Percentiles rank a stretch among this genome's conserved stretches.
Evolutionary conservation across 1,139 yeast species (phyloP).

Genomic region (Lodderomyces jiufengensis): DNA sequence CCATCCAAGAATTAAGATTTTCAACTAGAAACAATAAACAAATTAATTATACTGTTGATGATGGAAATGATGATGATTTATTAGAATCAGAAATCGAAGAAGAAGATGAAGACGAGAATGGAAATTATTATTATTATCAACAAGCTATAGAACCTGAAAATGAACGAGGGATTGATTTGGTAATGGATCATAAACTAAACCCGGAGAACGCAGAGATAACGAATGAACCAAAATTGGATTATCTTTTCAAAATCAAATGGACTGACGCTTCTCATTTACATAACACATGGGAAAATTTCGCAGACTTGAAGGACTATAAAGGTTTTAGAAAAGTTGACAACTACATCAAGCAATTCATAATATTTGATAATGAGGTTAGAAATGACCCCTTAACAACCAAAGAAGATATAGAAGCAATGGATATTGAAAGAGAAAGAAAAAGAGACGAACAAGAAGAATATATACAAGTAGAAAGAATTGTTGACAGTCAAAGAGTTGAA

Average conservation of each 20-base stretch:
- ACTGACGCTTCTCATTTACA: constrained; percentile 83
- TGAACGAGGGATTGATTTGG: constrained; percentile 46
- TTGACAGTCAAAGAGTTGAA: constrained; percentile 74
- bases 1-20: constrained; percentile 56
- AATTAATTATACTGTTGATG: constrained; percentile 77
- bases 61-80: constrained; percentile 57
- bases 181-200: constrained; percentile 49
- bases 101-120: constrained; percentile 25
- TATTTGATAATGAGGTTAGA: constrained; percentile 71
- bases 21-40: constrained; percentile 69
- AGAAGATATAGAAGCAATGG: constrained; percentile 92
- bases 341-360: constrained; percentile 74
- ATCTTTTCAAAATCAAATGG: constrained; percentile 80
- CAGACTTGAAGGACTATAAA: constrained; percentile 50
- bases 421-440: constrained; percentile 80
- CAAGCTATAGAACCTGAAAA: constrained; percentile 36
- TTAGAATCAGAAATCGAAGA: constrained; percentile 42
- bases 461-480: constrained; percentile 84
- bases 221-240: constrained; percentile 57
- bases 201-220: constrained; percentile 36
- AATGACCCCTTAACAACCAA: constrained; percentile 76
- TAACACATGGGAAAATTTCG: constrained; percentile 88
- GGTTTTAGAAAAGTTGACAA: constrained; percentile 89
- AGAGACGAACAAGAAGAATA: constrained; percentile 82
- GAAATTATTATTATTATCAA: constrained; percentile 40